phyloP scores from a whole-genome alignment of 306 rosid genomes.

The Prunus davidiana region DNA sequence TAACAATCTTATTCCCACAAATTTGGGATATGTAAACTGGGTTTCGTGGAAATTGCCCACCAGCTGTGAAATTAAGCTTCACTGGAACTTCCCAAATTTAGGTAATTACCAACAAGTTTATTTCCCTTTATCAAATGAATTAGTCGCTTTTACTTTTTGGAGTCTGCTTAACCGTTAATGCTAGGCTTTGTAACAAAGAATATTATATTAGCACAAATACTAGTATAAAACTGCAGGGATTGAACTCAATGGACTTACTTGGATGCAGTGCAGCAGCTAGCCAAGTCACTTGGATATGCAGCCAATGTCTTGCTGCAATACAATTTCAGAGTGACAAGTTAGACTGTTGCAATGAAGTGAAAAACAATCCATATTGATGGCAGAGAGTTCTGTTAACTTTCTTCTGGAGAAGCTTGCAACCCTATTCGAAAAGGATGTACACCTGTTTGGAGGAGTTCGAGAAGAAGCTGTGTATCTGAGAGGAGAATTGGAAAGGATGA shows the following conservation, averaged over 20 bases:
- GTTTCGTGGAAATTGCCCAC: not conserved
- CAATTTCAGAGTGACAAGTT: constrained; percentile 1
- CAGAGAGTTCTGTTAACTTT: constrained; percentile 46
- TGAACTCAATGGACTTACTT: not conserved
- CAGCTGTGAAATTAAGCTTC: not conserved
- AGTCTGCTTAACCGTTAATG: not conserved
- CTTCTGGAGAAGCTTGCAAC: constrained; percentile 38
- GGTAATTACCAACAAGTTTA: not conserved
- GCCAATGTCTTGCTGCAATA: not conserved
- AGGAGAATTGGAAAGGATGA: constrained; percentile 29
- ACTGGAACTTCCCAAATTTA: not conserved
- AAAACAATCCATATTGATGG: constrained; percentile 29
- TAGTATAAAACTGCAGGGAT: not conserved
- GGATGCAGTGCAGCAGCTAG: not conserved
- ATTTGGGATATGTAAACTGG: not conserved
- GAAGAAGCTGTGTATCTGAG: constrained; percentile 31
- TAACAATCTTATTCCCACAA: not conserved
- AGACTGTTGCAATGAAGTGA: not conserved
- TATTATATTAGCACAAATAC: not conserved
- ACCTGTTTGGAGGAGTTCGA: constrained; percentile 37
- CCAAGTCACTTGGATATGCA: constrained; percentile 4
- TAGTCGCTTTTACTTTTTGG: not conserved
- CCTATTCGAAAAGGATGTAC: constrained; percentile 48
- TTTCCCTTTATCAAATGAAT: not conserved
- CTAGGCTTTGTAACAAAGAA: not conserved